Conservation (phyloP, 306 rosid species). For the Glycine latifolia region DNA sequence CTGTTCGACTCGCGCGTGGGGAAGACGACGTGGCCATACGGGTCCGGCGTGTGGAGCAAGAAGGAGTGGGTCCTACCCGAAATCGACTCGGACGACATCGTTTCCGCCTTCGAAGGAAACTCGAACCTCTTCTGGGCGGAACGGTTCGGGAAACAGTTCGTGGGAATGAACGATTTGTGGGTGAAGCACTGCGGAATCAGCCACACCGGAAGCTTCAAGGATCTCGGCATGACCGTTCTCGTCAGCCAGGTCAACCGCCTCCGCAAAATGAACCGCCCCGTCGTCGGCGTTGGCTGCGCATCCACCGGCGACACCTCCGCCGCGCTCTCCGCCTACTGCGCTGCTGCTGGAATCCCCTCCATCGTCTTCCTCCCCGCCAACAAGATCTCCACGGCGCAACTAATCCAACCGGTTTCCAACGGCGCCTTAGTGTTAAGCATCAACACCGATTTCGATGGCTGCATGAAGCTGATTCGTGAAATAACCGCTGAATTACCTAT, state of each 20-base stretch:
- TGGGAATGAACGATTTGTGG: conserved; percentile 86
- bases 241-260: conserved; percentile 85
- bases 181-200: conserved; percentile 85
- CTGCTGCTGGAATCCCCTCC: conserved; percentile 80
- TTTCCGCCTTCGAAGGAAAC: conserved; percentile 83
- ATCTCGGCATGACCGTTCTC: conserved; percentile 84
- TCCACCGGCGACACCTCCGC: conserved; percentile 89
- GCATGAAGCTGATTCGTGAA: conserved; percentile 84
- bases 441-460: conserved; percentile 79
- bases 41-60: conserved; percentile 93
- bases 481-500: conserved; percentile 79
- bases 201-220: conserved; percentile 86
- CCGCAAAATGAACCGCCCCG: conserved; percentile 62
- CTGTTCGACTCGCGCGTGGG: conserved; percentile 95
- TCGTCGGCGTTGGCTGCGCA: conserved; percentile 84
- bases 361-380: conserved; percentile 87
- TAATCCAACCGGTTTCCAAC: conserved; percentile 84
- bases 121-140: conserved; percentile 92
- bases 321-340: conserved; percentile 82
- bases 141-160: conserved; percentile 78
- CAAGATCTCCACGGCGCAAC: conserved; percentile 78
- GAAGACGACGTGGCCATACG: conserved; percentile 86
- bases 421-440: conserved; percentile 81
- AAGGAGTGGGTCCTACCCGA: conserved; percentile 92
- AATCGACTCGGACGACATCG: conserved; percentile 74